phyloP scores from a whole-genome alignment of 345 rosid genomes.

The Draba incana region DNA sequence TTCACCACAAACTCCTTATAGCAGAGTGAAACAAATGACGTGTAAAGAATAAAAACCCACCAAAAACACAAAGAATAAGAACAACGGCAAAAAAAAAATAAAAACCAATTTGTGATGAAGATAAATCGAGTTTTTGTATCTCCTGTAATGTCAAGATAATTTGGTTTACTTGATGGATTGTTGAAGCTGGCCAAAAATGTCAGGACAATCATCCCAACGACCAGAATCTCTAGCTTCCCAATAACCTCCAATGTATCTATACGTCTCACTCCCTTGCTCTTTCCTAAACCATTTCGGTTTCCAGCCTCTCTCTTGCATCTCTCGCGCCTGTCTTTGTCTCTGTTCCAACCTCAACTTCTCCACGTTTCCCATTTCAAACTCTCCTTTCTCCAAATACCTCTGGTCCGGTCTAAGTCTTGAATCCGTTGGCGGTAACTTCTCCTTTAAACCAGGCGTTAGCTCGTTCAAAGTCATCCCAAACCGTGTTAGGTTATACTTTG shows the following conservation, averaged over 20 bases:
- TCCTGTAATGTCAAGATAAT: background rate
- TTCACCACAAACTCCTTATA: slow-evolving; percentile 4
- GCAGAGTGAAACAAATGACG: background rate
- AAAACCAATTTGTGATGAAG: background rate
- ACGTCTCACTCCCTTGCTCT: slow-evolving; percentile 59
- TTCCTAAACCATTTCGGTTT: slow-evolving; percentile 83
- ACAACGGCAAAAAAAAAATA: background rate
- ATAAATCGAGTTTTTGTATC: background rate
- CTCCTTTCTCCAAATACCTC: slow-evolving; percentile 48
- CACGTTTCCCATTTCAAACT: slow-evolving; percentile 46
- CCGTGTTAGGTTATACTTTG: slow-evolving; percentile 46
- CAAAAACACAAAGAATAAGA: background rate
- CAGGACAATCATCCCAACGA: slow-evolving; percentile 79
- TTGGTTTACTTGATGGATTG: slow-evolving; percentile 15
- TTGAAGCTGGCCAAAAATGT: slow-evolving; percentile 74
- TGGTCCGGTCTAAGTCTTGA: slow-evolving; percentile 56
- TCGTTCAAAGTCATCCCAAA: slow-evolving; percentile 51
- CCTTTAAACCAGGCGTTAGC: slow-evolving; percentile 48
- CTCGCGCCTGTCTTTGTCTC: slow-evolving; percentile 50
- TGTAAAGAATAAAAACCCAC: slow-evolving; percentile 12
- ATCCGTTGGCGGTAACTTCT: slow-evolving; percentile 54
- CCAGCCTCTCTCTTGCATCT: slow-evolving; percentile 97
- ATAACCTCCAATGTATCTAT: slow-evolving; percentile 69
- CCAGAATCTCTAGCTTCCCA: slow-evolving; percentile 77
- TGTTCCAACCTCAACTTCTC: slow-evolving; percentile 55